These are phyloP conservation scores for Grigorovia humatica DNA, from an alignment of 805 yeast genomes.

Conservation along the genomic window DNA sequence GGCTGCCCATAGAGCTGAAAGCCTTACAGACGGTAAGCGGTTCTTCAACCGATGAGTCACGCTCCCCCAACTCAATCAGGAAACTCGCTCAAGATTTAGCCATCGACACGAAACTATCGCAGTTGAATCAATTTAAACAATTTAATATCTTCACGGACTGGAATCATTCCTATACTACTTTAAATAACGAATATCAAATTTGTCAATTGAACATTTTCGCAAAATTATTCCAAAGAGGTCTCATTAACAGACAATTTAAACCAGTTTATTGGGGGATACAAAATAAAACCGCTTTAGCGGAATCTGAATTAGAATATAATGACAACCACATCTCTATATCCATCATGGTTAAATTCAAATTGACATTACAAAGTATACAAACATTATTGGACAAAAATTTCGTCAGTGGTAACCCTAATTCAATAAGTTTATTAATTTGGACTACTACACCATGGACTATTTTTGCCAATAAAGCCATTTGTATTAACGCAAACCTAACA, in stretches of 20 bases:
- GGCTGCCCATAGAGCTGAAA: slow-evolving; percentile 88
- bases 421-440: slow-evolving; percentile 57
- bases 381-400: not conserved
- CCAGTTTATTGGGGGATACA: slow-evolving; percentile 98
- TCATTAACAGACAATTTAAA: slow-evolving; percentile 74
- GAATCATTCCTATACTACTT: slow-evolving; percentile 60
- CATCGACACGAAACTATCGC: slow-evolving; percentile 48
- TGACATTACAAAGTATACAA: slow-evolving; percentile 23
- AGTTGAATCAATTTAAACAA: slow-evolving; percentile 50
- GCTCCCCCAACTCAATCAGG: not conserved
- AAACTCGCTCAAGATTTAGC: slow-evolving; percentile 49
- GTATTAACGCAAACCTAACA: slow-evolving; percentile 46
- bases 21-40: slow-evolving; percentile 49
- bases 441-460: slow-evolving; percentile 99
- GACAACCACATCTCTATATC: slow-evolving; percentile 59
- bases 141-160: slow-evolving; percentile 84
- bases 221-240: slow-evolving; percentile 44
- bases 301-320: slow-evolving; percentile 88
- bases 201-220: slow-evolving; percentile 66
- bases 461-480: slow-evolving; percentile 76
- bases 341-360: slow-evolving; percentile 57
- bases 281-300: slow-evolving; percentile 89
- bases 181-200: slow-evolving; percentile 60
- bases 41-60: slow-evolving; percentile 21
- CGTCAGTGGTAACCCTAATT: no score